Evolutionary conservation across 441 rosid species (phyloP).

Genomic region (Gossypium davidsonii): DNA sequence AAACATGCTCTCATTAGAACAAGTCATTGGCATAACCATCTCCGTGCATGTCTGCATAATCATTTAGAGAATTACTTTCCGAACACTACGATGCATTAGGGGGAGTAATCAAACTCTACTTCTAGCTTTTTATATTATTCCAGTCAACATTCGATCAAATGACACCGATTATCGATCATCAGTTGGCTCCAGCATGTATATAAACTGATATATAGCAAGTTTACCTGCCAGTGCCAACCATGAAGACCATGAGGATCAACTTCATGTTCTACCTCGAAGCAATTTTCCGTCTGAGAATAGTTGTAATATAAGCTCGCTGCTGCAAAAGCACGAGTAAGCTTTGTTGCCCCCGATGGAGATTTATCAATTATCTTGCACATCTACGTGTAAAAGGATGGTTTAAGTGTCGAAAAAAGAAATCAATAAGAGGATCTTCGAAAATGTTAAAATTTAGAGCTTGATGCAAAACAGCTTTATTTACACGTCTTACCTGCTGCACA

Average conservation of each 20-base stretch:
- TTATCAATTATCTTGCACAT: constrained; percentile 70
- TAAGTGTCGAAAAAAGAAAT: background rate
- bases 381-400: constrained; percentile 23
- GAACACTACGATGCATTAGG: background rate
- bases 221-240: constrained; percentile 81
- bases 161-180: background rate
- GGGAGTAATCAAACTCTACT: background rate
- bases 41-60: constrained; percentile 44
- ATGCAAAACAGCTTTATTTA: background rate
- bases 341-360: constrained; percentile 39
- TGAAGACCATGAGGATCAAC: constrained; percentile 55
- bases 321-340: constrained; percentile 52
- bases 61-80: background rate
- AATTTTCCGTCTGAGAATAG: constrained; percentile 47
- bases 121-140: background rate
- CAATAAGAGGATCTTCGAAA: background rate
- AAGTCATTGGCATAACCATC: constrained; percentile 77
- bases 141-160: background rate
- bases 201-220: background rate
- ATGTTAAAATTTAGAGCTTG: background rate
- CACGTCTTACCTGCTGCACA: constrained; percentile 43
- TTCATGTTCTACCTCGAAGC: constrained; percentile 50
- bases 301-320: constrained; percentile 76
- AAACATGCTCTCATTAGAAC: constrained; percentile 62
- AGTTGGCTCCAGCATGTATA: background rate